Evolutionary conservation across 129 eudicot genomes (phyloP).

Genomic region (Flaveria sonorensis): DNA sequence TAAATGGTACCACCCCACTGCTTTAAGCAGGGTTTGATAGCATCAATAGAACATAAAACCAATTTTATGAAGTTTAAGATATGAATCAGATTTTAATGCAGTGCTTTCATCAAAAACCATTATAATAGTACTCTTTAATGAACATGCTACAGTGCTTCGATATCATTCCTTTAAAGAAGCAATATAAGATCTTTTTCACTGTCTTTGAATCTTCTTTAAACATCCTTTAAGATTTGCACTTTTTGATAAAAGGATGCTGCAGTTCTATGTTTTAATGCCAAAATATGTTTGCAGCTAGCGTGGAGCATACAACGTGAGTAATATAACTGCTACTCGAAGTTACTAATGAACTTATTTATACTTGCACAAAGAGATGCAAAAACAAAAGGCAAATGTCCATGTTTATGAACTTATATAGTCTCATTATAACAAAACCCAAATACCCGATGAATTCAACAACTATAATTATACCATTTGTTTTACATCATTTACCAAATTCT

Average conservation of each 20-base stretch:
- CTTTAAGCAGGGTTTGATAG: background rate
- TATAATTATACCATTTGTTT: background rate
- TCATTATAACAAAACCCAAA: slow-evolving; percentile 10
- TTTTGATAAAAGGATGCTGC: background rate
- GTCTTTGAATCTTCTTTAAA: background rate
- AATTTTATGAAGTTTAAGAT: too few species aligned
- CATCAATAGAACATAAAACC: slow-evolving; percentile 1
- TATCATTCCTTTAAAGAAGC: background rate
- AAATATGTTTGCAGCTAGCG: background rate
- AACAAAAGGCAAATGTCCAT: background rate
- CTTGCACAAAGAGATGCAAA: background rate
- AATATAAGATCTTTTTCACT: slow-evolving; percentile 7
- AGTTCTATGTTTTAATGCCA: slow-evolving; percentile 2
- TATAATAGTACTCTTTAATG: background rate
- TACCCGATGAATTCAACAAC: background rate
- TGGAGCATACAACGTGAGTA: background rate
- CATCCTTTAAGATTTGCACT: background rate
- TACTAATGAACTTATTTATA: slow-evolving; percentile 10
- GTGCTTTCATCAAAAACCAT: slow-evolving; percentile 10
- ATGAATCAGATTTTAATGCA: background rate
- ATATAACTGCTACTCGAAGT: background rate
- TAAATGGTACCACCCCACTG: background rate
- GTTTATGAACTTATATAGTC: background rate
- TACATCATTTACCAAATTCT: slow-evolving; percentile 4
- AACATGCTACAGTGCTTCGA: slow-evolving; percentile 10